Evolutionary conservation across 495 filamentous ascomycete genomes (phyloP).

Genomic region (Xylaria curta): DNA sequence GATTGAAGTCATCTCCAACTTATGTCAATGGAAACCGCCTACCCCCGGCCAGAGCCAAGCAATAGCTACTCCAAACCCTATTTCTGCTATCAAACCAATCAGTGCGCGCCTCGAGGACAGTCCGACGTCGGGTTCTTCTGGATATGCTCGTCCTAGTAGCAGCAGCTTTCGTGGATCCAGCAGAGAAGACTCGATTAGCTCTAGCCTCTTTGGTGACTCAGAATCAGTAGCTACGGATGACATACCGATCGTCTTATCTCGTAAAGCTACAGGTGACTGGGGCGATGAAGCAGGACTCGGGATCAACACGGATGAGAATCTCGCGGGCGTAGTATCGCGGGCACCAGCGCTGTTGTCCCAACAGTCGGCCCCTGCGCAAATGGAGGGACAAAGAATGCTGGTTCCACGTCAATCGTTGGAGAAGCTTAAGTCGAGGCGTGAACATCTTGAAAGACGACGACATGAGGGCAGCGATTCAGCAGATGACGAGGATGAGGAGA

Average conservation of each 20-base stretch:
- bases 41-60: conserved; percentile 55
- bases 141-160: conserved; percentile 69
- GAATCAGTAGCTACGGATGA: conserved; percentile 82
- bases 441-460: conserved; percentile 75
- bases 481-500: conserved; percentile 91
- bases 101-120: conserved; percentile 73
- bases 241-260: conserved; percentile 74
- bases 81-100: conserved; percentile 69
- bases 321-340: conserved; percentile 39
- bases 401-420: conserved; percentile 74
- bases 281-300: conserved; percentile 70
- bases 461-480: conserved; percentile 84
- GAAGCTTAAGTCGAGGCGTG: conserved; percentile 75
- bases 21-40: conserved; percentile 93
- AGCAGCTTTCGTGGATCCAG: conserved; percentile 79
- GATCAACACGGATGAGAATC: conserved; percentile 62
- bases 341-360: conserved; percentile 63
- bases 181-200: conserved; percentile 83
- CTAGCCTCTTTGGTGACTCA: conserved; percentile 83
- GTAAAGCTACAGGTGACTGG: conserved; percentile 75
- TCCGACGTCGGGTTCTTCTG: conserved; percentile 81
- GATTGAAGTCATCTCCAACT: conserved; percentile 79
- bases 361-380: conserved; percentile 69
- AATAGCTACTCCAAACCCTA: conserved; percentile 54
- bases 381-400: conserved; percentile 60